Percentiles rank a stretch among this genome's conserved stretches.
Evolutionary conservation across 192 early-diverging fungal species (phyloP).

Genomic region (Coemansia sp.): DNA sequence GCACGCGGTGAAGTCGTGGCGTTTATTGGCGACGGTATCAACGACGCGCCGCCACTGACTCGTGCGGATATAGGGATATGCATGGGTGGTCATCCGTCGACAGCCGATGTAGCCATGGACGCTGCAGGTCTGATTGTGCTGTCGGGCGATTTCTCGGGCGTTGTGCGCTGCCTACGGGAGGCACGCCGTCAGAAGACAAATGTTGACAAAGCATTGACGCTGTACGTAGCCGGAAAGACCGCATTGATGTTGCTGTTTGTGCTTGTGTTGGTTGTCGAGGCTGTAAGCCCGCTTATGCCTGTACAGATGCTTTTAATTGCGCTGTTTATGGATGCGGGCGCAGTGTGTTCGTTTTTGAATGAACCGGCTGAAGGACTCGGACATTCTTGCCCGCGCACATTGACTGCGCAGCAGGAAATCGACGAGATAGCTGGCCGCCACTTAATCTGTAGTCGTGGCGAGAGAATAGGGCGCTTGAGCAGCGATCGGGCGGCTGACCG

Average conservation of each 20-base stretch:
- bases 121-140: constrained; percentile 39
- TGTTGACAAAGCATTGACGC: constrained; percentile 24
- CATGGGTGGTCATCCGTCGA: constrained; percentile 67
- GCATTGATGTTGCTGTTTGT: constrained; percentile 34
- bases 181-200: constrained; percentile 26
- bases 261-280: constrained; percentile 26
- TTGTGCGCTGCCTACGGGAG: constrained; percentile 36
- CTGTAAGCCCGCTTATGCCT: constrained; percentile 36
- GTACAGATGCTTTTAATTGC: constrained; percentile 44
- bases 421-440: background rate
- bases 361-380: constrained; percentile 32
- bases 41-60: constrained; percentile 85
- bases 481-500: constrained; percentile 15
- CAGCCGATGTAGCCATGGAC: constrained; percentile 62
- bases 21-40: constrained; percentile 79
- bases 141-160: constrained; percentile 30
- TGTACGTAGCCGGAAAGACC: constrained; percentile 35
- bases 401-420: background rate
- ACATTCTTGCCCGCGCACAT: background rate
- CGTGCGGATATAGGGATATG: constrained; percentile 83
- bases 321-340: constrained; percentile 37
- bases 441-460: background rate
- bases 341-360: constrained; percentile 27
- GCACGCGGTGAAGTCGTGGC: constrained; percentile 44
- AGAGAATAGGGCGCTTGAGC: constrained; percentile 13